Evolutionary conservation across 352 stramenopile species (phyloP).

Genomic region (Globisporangium lucens): DNA sequence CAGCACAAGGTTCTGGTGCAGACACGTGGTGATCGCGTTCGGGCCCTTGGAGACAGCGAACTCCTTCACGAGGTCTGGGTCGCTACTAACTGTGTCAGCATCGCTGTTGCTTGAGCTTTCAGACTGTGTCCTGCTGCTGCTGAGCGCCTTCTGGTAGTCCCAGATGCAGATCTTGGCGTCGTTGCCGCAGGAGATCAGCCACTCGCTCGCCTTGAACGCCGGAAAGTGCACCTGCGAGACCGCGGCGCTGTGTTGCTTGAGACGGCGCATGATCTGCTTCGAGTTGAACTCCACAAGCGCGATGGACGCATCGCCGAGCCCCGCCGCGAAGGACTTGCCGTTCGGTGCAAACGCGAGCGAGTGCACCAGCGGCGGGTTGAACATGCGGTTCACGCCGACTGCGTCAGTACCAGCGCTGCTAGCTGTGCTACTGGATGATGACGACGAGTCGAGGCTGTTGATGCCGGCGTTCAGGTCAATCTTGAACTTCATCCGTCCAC

Average conservation of each 20-base stretch:
- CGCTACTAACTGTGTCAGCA: not conserved
- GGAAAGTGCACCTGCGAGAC: constrained; percentile 71
- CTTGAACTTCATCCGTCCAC: constrained; percentile 61
- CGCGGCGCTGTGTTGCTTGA: constrained; percentile 49
- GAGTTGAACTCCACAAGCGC: constrained; percentile 61
- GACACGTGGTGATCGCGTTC: constrained; percentile 55
- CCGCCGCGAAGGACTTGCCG: constrained; percentile 62
- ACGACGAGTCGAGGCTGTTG: constrained; percentile 24
- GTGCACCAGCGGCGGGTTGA: constrained; percentile 76
- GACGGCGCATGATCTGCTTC: constrained; percentile 44
- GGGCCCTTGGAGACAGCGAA: constrained; percentile 40
- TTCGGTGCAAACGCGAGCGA: constrained; percentile 58
- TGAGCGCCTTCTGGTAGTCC: constrained; percentile 46
- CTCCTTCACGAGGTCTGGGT: constrained; percentile 44
- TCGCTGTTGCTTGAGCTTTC: not conserved
- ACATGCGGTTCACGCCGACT: constrained; percentile 48
- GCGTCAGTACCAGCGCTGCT: not conserved
- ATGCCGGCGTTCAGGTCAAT: constrained; percentile 63
- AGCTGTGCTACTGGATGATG: not conserved
- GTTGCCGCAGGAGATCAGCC: constrained; percentile 63
- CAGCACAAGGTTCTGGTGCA: constrained; percentile 47
- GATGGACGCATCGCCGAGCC: constrained; percentile 59
- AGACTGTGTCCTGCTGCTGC: constrained; percentile 4
- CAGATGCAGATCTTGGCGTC: constrained; percentile 66
- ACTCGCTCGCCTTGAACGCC: constrained; percentile 40